Base-by-base conservation (phyloP, 805 yeast species). In the Yamadazyma scolyti region DNA sequence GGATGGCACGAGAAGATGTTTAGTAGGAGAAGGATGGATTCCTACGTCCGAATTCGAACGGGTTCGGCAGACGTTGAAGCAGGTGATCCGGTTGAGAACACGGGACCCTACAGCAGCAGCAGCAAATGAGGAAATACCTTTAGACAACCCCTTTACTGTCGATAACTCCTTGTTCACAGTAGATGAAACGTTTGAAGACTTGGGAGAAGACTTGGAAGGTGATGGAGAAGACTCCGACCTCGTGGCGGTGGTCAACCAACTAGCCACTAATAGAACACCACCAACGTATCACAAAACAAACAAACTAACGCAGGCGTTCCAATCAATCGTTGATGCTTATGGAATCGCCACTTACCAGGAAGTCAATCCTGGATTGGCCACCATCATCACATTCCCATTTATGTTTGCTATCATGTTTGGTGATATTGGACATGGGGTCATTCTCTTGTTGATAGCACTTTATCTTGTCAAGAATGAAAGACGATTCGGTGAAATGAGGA, bases 321-420 rank as follows among this genome's bases (percentile, higher is more conserved):
- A 82, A 54, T 65, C 68, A 43, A 81, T 82, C 42, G 74, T 77
- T 46, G 88, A 81, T 53, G 82, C 86, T n/a, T 82, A 81, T 46
- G 88, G 88, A 47, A 71, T 79, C 33, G 85, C 87, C 8, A 77
- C 84, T 14, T 81, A 81, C 48, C 77, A 76, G 47, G 89, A 81
- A 54, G 79, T 81, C 8, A 81, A 81, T 47, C 84, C 89, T 7
- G 87, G 86, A 33, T 66, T 81, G 39, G 80, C 89, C 11, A 77
- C 88, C 1, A 70, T 80, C 23, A 77, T 80, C 11, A 82, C 89
- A 0, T 82, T 82, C 59, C 89, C 89, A 10, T 82, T 81, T 50
- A 77, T 82, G 85, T 82, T 82, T 59, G 87, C 89, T 11, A 77
- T 82, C 40, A 82, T 82, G 89, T 82, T 82, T 60, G 89, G 89